Evolutionary conservation across 805 yeast genomes (phyloP).

Genomic region (Ogataea pilisensis): DNA sequence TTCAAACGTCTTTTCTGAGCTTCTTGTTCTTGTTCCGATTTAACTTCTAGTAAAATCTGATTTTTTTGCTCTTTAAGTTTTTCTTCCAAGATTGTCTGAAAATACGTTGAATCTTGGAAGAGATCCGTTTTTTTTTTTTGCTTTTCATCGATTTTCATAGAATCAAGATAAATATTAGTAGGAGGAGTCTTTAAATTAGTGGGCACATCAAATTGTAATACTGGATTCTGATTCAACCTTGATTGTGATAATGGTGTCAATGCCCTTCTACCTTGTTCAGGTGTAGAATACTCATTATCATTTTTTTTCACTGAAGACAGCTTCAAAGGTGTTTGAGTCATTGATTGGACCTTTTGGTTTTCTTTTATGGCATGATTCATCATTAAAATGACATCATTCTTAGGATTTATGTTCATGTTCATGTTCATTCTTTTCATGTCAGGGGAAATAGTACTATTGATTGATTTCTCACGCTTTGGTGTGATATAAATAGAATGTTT

Average conservation of each 20-base stretch:
- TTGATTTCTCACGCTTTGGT: constrained; percentile 13
- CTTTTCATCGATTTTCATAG: neutral
- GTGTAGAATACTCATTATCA: constrained; percentile 12
- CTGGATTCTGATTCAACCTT: constrained; percentile 7
- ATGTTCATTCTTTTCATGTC: constrained; percentile 19
- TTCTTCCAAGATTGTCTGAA: constrained; percentile 13
- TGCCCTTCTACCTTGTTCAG: constrained; percentile 24
- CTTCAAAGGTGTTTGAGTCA: neutral
- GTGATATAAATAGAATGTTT: constrained; percentile 17
- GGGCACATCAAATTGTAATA: neutral
- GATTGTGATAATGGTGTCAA: constrained; percentile 20
- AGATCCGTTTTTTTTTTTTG: neutral
- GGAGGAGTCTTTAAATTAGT: neutral
- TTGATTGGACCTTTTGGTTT: constrained; percentile 1
- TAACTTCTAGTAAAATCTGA: constrained; percentile 14
- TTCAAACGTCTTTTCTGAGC: neutral
- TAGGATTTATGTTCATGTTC: constrained; percentile 12
- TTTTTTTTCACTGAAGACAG: too few species aligned
- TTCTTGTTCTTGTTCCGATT: constrained; percentile 6
- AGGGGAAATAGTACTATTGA: constrained; percentile 18
- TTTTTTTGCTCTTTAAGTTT: constrained; percentile 19
- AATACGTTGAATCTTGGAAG: constrained; percentile 8
- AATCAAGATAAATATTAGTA: neutral
- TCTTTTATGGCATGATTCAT: constrained; percentile 10
- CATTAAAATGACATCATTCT: constrained; percentile 9